These are phyloP conservation scores for Mallotus nudiflorus DNA, from an alignment of 345 rosid species.

Conservation along the genomic window DNA sequence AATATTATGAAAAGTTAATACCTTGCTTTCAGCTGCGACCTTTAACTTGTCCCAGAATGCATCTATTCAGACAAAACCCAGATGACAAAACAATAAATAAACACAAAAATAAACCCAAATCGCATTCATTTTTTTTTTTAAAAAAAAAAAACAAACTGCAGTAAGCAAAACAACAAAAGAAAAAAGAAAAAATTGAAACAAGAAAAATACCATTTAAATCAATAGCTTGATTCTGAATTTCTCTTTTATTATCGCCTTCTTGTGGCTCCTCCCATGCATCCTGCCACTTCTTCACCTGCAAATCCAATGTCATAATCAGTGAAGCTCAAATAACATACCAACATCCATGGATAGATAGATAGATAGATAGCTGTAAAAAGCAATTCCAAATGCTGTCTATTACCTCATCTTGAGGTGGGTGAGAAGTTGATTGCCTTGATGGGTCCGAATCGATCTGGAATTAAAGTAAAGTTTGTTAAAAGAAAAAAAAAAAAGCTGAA, in stretches of 20 bases:
- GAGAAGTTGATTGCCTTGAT: constrained; percentile 56
- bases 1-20: constrained; percentile 18
- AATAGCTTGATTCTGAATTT: constrained; percentile 27
- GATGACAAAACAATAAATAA: not conserved
- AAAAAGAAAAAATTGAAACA: not conserved
- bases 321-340: constrained; percentile 7
- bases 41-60: constrained; percentile 83
- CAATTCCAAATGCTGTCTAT: constrained; percentile 15
- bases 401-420: constrained; percentile 35
- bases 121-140: not conserved
- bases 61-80: constrained; percentile 41
- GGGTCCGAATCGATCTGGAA: constrained; percentile 59
- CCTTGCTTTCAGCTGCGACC: constrained; percentile 65
- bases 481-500: not conserved
- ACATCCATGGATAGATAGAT: too few relatives aligned
- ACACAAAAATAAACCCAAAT: not conserved
- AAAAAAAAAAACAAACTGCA: too few relatives aligned
- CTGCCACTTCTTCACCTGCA: constrained; percentile 51
- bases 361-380: not conserved
- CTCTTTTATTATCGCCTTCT: constrained; percentile 24
- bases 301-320: constrained; percentile 11
- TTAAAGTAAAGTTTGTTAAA: not conserved
- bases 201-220: constrained; percentile 43
- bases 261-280: constrained; percentile 42
- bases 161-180: not conserved